phyloP scores from a whole-genome alignment of 495 filamentous ascomycete species.

The Physcia stellaris region DNA sequence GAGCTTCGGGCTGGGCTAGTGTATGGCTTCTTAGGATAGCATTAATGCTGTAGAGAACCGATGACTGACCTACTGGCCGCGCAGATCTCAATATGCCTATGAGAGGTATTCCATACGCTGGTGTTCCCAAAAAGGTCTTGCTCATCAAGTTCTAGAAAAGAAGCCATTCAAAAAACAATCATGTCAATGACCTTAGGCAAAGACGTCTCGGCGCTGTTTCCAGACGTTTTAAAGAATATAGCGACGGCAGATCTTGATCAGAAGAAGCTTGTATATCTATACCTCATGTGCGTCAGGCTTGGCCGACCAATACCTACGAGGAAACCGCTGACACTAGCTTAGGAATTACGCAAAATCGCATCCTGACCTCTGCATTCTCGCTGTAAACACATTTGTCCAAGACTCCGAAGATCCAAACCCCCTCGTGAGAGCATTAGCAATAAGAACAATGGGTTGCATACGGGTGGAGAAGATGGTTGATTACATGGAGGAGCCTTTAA shows the following conservation, averaged over 20 bases:
- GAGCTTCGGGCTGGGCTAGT: conserved; percentile 94
- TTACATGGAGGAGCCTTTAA: conserved; percentile 97
- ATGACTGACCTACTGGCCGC: conserved; percentile 10
- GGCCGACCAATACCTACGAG: not conserved
- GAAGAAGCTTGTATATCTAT: conserved; percentile 99
- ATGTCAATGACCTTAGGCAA: conserved; percentile 99
- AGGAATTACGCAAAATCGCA: conserved; percentile 99
- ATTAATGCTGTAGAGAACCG: not conserved
- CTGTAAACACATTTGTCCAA: conserved; percentile 98
- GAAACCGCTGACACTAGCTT: conserved; percentile 3
- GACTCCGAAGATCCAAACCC: conserved; percentile 98
- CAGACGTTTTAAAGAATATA: conserved; percentile 98
- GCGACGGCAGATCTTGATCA: conserved; percentile 89
- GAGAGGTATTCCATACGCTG: conserved; percentile 47
- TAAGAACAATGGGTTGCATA: conserved; percentile 99
- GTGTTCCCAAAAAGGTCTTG: not conserved
- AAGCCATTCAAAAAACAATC: conserved; percentile 98
- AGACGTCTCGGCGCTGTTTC: conserved; percentile 94
- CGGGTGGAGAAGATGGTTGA: conserved; percentile 99
- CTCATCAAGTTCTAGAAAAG: conserved; percentile 51
- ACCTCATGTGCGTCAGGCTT: conserved; percentile 59
- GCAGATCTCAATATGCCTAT: conserved; percentile 90
- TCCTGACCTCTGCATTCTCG: conserved; percentile 95
- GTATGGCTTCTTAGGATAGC: conserved; percentile 30
- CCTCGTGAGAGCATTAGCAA: conserved; percentile 83